These are phyloP conservation scores for Xenoacremonium recifei DNA, from an alignment of 2,329 filamentous ascomycete species.

Conservation along the genomic window DNA sequence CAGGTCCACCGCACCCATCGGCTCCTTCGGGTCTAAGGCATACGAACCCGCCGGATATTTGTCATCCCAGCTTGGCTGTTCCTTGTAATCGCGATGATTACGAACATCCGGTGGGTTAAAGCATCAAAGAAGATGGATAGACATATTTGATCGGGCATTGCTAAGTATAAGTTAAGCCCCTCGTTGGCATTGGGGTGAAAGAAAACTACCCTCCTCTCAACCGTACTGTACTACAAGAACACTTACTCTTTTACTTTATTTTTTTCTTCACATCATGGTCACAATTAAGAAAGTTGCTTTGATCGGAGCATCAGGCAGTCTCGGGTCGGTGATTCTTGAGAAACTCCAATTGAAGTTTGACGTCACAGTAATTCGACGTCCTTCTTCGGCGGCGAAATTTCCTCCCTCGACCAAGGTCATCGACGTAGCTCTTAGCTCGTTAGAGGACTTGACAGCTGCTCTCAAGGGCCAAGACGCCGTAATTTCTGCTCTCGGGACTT, in stretches of 20 bases:
- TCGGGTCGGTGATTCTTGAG: constrained; percentile 9
- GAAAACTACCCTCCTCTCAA: not conserved
- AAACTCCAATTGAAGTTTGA: not conserved
- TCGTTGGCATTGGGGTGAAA: no score
- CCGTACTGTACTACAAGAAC: not conserved
- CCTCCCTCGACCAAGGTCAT: not conserved
- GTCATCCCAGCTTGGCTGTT: no score
- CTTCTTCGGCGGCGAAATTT: not conserved
- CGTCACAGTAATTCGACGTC: not conserved
- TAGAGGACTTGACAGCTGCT: not conserved
- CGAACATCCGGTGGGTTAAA: no score
- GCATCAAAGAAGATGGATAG: no score
- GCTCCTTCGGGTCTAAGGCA: no score
- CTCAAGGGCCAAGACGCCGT: not conserved
- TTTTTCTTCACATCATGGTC: constrained; percentile 7
- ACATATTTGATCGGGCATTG: not conserved
- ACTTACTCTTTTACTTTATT: not conserved
- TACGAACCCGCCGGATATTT: no score
- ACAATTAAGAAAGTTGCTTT: constrained; percentile 25
- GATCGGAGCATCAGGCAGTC: constrained; percentile 22
- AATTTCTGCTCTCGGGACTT: not conserved
- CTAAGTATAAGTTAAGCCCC: not conserved
- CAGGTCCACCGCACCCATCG: no score
- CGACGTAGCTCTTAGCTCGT: not conserved
- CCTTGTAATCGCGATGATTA: no score